Base-by-base conservation (phyloP, 2,329 filamentous ascomycete genomes). In the Penicillium sp. region DNA sequence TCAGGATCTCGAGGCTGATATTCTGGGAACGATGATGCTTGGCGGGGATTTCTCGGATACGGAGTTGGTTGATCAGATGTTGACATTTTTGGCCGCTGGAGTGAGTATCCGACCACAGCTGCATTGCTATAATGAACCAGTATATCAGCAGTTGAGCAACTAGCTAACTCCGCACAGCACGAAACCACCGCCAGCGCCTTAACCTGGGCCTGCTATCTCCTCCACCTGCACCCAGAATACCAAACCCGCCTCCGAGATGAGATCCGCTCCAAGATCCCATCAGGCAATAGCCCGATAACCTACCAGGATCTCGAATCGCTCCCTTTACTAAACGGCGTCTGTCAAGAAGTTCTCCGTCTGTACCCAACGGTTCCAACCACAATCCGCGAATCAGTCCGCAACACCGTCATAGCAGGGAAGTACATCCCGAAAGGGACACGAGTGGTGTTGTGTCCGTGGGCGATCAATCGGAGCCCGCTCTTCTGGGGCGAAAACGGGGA, bases 301-400 rank as follows among this genome's bases (percentile, higher is more conserved):
- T 59, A 60, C 53, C 43, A 46, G 10, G 64, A 67, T 40, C 63
- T 93, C 54, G 87, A 93, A 69, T 75, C 75, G 45, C 77, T 91
- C 64, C 82, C 84, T 3, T 89, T 89, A 62, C 79, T 91, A 38
- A 83, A 87, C 63, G 87, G 87, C 26, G 81, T 94, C 10, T 83
- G 84, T 64, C 83, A 79, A 62, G 88, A 95, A 69, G 78, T 84
- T 8, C 77, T 93, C 15, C 69, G 70, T 10, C 60, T 72, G 2
- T 69, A 69, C 51, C 69, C 69, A 5, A 67, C 70, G 0, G 70
- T 72, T 2, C 70, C 69, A 0, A 59, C 57, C 8, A 72, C 71
- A 3, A 57, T 67, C 47, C 71, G 71, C 12, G 64, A 70, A 57
- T 58, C 70, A 15, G 57, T 72, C 19, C 64, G 65, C 33, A 67